Percentiles rank a stretch among this genome's conserved stretches.
Conservation (phyloP, 192 early-diverging fungal species). For the Coemansia aciculifera region DNA sequence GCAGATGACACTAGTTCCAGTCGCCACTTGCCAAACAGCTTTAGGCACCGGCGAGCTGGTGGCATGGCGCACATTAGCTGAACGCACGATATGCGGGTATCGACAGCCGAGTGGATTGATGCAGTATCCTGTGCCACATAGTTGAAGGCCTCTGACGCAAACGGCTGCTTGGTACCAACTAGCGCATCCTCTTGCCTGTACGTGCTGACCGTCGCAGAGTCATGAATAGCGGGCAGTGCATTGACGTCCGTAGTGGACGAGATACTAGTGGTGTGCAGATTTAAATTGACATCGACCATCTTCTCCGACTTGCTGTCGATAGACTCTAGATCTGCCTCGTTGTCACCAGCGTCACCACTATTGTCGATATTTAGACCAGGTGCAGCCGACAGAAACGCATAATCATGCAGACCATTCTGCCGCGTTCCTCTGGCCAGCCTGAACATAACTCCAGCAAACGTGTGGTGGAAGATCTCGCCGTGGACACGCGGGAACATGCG, state of each 20-base stretch:
- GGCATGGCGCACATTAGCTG: conserved; percentile 51
- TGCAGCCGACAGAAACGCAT: conserved; percentile 34
- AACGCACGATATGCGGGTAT: conserved; percentile 32
- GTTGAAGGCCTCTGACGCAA: conserved; percentile 42
- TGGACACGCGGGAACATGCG: conserved; percentile 65
- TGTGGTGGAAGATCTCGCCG: conserved; percentile 62
- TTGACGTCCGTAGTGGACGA: conserved; percentile 6
- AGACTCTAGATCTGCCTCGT: not conserved
- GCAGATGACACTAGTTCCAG: conserved; percentile 39
- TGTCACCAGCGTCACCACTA: conserved; percentile 4
- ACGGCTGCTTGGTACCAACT: conserved; percentile 16
- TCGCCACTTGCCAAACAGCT: conserved; percentile 41
- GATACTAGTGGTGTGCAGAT: not conserved
- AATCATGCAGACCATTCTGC: conserved; percentile 50
- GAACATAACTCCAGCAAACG: conserved; percentile 57
- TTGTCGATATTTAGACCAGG: not conserved
- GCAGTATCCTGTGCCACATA: conserved; percentile 28
- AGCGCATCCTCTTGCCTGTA: conserved; percentile 12
- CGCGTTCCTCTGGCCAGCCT: conserved; percentile 48
- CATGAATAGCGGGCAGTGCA: not conserved
- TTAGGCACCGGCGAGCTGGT: conserved; percentile 31
- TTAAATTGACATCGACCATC: conserved; percentile 1
- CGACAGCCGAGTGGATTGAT: conserved; percentile 21
- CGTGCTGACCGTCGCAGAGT: conserved; percentile 14
- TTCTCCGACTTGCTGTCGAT: not conserved